Percentiles rank a stretch among this genome's conserved stretches.
Evolutionary conservation across 495 filamentous ascomycete genomes (phyloP).

Genomic region (Penicillium lividum): DNA sequence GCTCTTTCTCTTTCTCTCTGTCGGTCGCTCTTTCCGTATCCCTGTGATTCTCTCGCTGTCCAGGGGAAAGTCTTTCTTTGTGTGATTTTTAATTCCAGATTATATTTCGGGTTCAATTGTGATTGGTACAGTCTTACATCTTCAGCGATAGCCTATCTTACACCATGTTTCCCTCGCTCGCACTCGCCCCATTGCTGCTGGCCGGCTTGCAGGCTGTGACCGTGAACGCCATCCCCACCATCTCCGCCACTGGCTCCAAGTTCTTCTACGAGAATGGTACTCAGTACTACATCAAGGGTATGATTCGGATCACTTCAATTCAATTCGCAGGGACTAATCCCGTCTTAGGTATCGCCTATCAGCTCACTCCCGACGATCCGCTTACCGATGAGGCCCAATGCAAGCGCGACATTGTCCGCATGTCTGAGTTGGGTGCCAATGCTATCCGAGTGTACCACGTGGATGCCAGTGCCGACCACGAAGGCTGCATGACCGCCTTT

Average conservation of each 20-base stretch:
- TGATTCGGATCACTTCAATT: neutral
- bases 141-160: conserved; percentile 9
- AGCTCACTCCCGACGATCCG: conserved; percentile 69
- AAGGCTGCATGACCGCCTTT: conserved; percentile 70
- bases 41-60: conserved; percentile 15
- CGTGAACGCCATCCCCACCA: conserved; percentile 49
- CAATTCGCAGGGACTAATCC: conserved; percentile 10
- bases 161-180: conserved; percentile 30
- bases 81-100: neutral
- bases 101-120: neutral
- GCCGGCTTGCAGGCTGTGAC: conserved; percentile 29
- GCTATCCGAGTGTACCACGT: conserved; percentile 90
- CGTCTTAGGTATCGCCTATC: conserved; percentile 67
- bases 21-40: conserved; percentile 11
- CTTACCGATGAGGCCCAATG: conserved; percentile 76
- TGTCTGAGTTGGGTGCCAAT: conserved; percentile 80
- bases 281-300: conserved; percentile 83
- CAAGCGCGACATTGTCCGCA: conserved; percentile 70
- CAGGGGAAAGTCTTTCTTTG: conserved; percentile 1
- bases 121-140: conserved; percentile 10
- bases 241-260: conserved; percentile 75
- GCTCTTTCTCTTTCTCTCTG: too few species aligned
- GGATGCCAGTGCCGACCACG: conserved; percentile 68
- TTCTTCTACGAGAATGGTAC: conserved; percentile 77
- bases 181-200: conserved; percentile 30